These are phyloP conservation scores for Naematelia aurantialba DNA, from an alignment of 768 basidiomycete genomes.

Conservation along the genomic window DNA sequence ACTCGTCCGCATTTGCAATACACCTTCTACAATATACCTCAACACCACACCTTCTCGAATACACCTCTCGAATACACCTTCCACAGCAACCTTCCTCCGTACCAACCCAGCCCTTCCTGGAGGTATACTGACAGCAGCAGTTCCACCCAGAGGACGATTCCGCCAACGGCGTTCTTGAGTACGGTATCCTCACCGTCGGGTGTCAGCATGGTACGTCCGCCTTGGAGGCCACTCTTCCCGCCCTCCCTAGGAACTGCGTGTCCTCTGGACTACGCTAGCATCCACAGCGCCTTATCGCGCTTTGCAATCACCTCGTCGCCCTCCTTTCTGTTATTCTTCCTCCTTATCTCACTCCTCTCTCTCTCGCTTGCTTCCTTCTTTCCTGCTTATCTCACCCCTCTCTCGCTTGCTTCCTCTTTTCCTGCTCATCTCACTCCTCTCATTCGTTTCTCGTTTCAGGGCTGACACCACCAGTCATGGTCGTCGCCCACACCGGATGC, in stretches of 20 bases:
- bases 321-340: not conserved
- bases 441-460: too few species aligned
- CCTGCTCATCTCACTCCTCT: not conserved
- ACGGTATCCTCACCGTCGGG: conserved; percentile 66
- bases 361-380: conserved; percentile 6
- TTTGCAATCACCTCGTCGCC: too few species aligned
- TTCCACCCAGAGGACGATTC: conserved; percentile 69
- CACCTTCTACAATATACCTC: too few species aligned
- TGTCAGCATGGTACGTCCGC: conserved; percentile 70
- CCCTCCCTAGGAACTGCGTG: too few species aligned
- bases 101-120: not conserved
- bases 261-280: too few species aligned
- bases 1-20: too few species aligned
- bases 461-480: conserved; percentile 57
- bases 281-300: too few species aligned
- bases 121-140: conserved; percentile 56
- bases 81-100: too few species aligned
- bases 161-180: conserved; percentile 67
- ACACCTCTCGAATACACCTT: too few species aligned
- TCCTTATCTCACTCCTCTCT: not conserved
- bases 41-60: too few species aligned
- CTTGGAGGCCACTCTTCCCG: too few species aligned
- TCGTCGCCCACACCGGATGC: conserved; percentile 79
- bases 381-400: not conserved
- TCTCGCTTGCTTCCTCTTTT: not conserved